Percentiles rank a stretch among this genome's conserved stretches.
Evolutionary conservation across 768 basidiomycete species (phyloP).

Genomic region (Leccinum rimulosum): DNA sequence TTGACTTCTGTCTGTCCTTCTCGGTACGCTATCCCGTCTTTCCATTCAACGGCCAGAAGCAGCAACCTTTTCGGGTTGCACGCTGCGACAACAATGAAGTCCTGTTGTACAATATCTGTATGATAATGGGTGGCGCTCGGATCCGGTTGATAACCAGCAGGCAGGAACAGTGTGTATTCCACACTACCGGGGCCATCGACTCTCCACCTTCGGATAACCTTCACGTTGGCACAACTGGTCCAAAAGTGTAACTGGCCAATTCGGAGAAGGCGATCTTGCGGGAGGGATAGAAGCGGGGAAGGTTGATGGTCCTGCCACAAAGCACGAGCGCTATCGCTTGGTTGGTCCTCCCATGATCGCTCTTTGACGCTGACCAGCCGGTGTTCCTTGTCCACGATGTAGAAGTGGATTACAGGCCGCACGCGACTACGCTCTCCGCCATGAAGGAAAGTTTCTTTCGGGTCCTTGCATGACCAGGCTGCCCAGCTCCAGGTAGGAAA

Average conservation of each 20-base stretch:
- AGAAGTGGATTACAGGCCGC: constrained; percentile 4
- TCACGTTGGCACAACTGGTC: constrained; percentile 10
- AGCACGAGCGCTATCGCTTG: neutral
- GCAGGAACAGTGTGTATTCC: neutral
- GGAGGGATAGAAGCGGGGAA: neutral
- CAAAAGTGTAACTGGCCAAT: constrained; percentile 15
- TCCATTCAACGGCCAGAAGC: constrained; percentile 17
- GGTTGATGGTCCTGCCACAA: neutral
- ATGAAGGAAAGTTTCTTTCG: neutral
- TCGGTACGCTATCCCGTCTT: constrained; percentile 16
- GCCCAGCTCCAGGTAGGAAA: constrained; percentile 23
- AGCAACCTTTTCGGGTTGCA: neutral
- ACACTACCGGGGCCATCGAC: neutral
- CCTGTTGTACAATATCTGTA: constrained; percentile 9
- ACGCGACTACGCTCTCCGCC: neutral
- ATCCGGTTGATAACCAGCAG: neutral
- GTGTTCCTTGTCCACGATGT: constrained; percentile 1
- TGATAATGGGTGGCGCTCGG: neutral
- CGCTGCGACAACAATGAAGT: constrained; percentile 15
- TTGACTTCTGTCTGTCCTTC: neutral
- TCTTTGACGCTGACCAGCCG: constrained; percentile 3
- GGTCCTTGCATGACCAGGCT: constrained; percentile 5
- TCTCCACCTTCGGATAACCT: neutral
- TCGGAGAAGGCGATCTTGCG: neutral
- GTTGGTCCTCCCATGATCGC: neutral